Conservation (phyloP, 2,329 filamentous ascomycete genomes). For the Penicillium sp. region DNA sequence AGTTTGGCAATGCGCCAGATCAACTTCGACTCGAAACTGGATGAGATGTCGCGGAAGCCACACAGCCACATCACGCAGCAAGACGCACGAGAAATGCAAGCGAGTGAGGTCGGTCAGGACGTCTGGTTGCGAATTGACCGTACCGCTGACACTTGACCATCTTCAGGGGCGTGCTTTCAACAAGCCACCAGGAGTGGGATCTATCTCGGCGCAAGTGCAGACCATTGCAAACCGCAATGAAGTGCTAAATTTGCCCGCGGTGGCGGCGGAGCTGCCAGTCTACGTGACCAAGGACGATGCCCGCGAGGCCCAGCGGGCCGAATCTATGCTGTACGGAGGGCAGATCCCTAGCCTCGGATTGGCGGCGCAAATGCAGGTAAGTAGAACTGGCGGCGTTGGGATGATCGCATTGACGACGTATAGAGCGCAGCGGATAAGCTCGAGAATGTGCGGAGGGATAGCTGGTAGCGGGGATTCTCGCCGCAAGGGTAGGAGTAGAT, state of each 20-base stretch:
- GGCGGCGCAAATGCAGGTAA: conserved; percentile 36
- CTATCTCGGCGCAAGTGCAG: conserved; percentile 32
- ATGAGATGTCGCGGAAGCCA: conserved; percentile 33
- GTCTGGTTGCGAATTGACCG: background rate
- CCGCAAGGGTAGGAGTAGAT: too few species aligned
- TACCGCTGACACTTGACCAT: background rate
- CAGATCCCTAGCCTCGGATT: conserved; percentile 32
- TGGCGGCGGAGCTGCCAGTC: conserved; percentile 19
- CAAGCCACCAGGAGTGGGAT: conserved; percentile 29
- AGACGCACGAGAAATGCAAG: conserved; percentile 34
- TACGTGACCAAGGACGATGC: conserved; percentile 37
- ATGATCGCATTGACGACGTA: conserved; percentile 9
- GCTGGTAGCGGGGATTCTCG: too few species aligned
- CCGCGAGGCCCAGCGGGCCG: conserved; percentile 30
- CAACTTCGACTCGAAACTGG: conserved; percentile 34
- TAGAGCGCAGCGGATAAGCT: conserved; percentile 38
- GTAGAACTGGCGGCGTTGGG: conserved; percentile 7
- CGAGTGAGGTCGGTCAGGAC: conserved; percentile 26
- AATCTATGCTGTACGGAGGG: conserved; percentile 30
- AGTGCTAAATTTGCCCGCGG: conserved; percentile 25
- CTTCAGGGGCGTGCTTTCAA: conserved; percentile 36
- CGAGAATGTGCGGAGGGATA: conserved; percentile 24
- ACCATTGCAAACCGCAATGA: conserved; percentile 37
- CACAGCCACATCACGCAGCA: conserved; percentile 33
- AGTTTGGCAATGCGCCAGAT: conserved; percentile 34